phyloP scores from a whole-genome alignment of 495 filamentous ascomycete genomes.

The Peziza echinospora region DNA sequence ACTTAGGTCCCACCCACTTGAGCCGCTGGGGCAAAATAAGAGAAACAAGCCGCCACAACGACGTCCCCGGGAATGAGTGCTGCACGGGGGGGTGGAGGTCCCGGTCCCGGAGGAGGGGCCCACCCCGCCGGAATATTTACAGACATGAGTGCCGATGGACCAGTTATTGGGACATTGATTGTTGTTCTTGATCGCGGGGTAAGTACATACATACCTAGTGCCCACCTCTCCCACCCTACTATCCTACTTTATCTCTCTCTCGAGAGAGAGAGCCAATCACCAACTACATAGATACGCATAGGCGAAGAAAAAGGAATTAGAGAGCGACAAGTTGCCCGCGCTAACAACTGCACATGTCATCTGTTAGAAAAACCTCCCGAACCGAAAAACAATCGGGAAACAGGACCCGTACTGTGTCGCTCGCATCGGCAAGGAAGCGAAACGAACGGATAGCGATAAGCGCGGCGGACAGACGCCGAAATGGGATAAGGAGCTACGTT shows the following conservation, averaged over 20 bases:
- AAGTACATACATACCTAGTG: conserved; percentile 4
- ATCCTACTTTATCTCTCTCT: not conserved
- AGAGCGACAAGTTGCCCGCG: not conserved
- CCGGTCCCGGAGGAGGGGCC: conserved; percentile 4
- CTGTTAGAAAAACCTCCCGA: conserved; percentile 67
- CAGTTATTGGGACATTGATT: conserved; percentile 81
- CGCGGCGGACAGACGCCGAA: conserved; percentile 85
- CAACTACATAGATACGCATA: too few relatives aligned
- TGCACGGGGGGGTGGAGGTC: not conserved
- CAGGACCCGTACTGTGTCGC: conserved; percentile 95
- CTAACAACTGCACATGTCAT: not conserved
- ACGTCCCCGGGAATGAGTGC: not conserved
- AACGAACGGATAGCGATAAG: conserved; percentile 88
- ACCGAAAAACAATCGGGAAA: conserved; percentile 90
- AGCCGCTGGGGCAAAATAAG: too few relatives aligned
- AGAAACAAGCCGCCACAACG: too few relatives aligned
- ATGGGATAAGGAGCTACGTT: conserved; percentile 97
- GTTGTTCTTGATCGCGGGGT: conserved; percentile 64
- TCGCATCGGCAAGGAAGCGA: conserved; percentile 84
- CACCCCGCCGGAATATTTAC: conserved; percentile 91
- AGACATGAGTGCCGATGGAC: conserved; percentile 87
- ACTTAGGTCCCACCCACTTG: too few relatives aligned
- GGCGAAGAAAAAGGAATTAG: not conserved
- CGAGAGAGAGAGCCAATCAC: not conserved
- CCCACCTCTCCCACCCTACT: not conserved